Conservation (phyloP, 2,329 filamentous ascomycete genomes). For the Alternaria hordeiaustralica region DNA sequence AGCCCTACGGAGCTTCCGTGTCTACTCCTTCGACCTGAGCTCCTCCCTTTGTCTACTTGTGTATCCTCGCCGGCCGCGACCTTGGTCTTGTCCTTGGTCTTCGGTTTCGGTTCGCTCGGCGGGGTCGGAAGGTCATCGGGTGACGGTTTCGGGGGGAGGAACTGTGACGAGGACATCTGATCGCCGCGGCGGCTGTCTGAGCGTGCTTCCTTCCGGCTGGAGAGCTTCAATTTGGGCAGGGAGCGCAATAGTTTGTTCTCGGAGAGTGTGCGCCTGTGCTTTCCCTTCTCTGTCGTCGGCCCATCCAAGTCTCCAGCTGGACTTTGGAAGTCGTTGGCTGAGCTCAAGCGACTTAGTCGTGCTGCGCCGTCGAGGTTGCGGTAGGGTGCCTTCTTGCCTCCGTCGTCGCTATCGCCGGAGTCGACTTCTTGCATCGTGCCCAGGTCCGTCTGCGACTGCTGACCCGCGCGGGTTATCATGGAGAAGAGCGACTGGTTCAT, state of each 20-base stretch:
- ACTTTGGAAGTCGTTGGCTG: conserved; percentile 39
- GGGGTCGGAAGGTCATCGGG: conserved; percentile 20
- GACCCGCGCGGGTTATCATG: conserved; percentile 86
- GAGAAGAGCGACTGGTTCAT: conserved; percentile 97
- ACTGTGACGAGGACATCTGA: conserved; percentile 57
- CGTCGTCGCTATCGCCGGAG: conserved; percentile 75
- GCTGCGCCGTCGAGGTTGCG: conserved; percentile 44
- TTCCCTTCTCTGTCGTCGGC: conserved; percentile 29
- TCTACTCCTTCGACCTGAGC: conserved; percentile 32
- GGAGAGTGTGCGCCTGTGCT: conserved; percentile 67
- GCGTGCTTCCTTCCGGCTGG: conserved; percentile 39
- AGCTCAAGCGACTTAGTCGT: conserved; percentile 44
- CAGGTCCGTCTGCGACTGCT: conserved; percentile 80
- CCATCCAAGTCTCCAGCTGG: conserved; percentile 21
- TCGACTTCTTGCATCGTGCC: conserved; percentile 77
- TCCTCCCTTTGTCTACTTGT: conserved; percentile 29
- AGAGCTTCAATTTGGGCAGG: conserved; percentile 62
- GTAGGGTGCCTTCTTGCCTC: conserved; percentile 33
- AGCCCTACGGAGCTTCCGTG: conserved; percentile 29
- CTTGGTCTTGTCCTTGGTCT: conserved; percentile 28
- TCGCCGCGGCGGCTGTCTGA: conserved; percentile 48
- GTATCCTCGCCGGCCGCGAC: conserved; percentile 28
- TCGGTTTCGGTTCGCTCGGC: conserved; percentile 16
- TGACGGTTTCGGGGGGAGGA: conserved; percentile 41
- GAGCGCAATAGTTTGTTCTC: conserved; percentile 71